Conservation (phyloP, 2,329 filamentous ascomycete species). For the Aurifilum marmelostoma region DNA sequence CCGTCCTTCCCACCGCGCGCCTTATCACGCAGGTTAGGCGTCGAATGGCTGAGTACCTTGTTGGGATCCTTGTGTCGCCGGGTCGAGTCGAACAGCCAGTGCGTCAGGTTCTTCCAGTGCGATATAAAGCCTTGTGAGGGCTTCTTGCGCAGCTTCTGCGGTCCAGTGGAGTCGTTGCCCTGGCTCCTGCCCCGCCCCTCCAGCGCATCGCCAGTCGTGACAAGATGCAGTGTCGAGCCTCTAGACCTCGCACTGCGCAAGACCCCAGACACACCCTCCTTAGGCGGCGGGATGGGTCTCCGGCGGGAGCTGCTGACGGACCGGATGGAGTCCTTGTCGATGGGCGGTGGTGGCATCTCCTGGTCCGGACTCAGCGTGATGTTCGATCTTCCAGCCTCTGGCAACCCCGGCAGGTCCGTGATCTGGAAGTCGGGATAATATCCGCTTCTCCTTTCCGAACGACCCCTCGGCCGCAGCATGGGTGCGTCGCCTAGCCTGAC, state of each 20-base stretch:
- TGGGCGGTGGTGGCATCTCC: slow-evolving; percentile 63
- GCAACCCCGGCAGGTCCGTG: slow-evolving; percentile 76
- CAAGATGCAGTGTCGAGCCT: slow-evolving; percentile 84
- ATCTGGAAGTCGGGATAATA: slow-evolving; percentile 65
- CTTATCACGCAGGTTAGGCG: slow-evolving; percentile 60
- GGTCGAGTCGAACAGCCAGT: slow-evolving; percentile 65
- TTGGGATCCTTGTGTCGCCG: slow-evolving; percentile 53
- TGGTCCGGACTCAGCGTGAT: slow-evolving; percentile 48
- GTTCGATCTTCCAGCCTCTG: slow-evolving; percentile 58
- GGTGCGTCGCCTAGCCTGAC: slow-evolving; percentile 48
- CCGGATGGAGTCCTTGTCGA: slow-evolving; percentile 78
- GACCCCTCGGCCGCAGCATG: slow-evolving; percentile 71
- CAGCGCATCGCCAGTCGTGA: slow-evolving; percentile 64
- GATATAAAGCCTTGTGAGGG: slow-evolving; percentile 62
- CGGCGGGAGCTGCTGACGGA: slow-evolving; percentile 78
- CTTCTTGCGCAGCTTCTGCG: slow-evolving; percentile 57
- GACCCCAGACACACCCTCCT: slow-evolving; percentile 70
- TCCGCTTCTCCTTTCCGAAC: slow-evolving; percentile 75
- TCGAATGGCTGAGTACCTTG: slow-evolving; percentile 59
- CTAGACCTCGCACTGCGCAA: slow-evolving; percentile 71
- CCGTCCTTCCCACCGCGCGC: slow-evolving; percentile 45
- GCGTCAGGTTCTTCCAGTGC: slow-evolving; percentile 67
- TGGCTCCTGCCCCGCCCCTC: slow-evolving; percentile 38
- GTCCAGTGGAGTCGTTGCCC: slow-evolving; percentile 38
- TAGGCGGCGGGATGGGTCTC: slow-evolving; percentile 79